Conservation (phyloP, 176 grass and related monocot genomes). For the Oryza officinalis region DNA sequence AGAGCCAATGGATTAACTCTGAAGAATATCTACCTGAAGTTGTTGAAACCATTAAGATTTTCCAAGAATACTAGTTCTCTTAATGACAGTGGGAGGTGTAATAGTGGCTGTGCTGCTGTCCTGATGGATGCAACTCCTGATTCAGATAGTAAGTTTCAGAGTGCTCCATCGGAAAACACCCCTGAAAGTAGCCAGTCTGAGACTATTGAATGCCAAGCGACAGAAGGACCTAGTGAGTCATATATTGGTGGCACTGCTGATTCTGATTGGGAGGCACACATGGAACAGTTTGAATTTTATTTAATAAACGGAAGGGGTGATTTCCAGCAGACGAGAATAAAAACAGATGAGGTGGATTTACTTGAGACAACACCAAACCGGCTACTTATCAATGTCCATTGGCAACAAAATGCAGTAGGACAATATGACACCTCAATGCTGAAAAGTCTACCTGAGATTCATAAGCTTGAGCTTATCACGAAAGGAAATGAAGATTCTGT, state of each 20-base stretch:
- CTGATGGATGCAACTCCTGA: constrained; percentile 42
- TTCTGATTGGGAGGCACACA: constrained; percentile 25
- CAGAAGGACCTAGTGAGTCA: constrained; percentile 8
- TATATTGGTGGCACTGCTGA: neutral
- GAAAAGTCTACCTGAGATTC: constrained; percentile 63
- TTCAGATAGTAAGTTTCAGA: constrained; percentile 27
- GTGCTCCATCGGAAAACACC: constrained; percentile 28
- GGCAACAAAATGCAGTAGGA: constrained; percentile 40
- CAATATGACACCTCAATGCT: constrained; percentile 52
- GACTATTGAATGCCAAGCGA: constrained; percentile 35
- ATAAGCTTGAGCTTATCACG: constrained; percentile 65
- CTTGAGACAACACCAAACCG: constrained; percentile 45
- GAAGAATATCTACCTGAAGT: constrained; percentile 54
- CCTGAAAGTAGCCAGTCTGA: constrained; percentile 32
- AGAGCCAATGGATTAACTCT: constrained; percentile 61
- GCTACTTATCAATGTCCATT: constrained; percentile 64
- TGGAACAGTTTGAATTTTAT: constrained; percentile 58
- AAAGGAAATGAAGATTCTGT: constrained; percentile 69
- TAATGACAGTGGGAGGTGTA: constrained; percentile 43
- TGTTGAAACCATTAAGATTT: constrained; percentile 67
- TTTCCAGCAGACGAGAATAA: constrained; percentile 55
- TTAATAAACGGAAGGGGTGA: constrained; percentile 64
- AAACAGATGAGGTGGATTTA: constrained; percentile 52
- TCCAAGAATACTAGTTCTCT: constrained; percentile 38
- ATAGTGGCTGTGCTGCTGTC: constrained; percentile 1